Evolutionary conservation across 2,329 filamentous ascomycete genomes (phyloP), one percentile per base, ranked within the genome.

Genomic region (Coniochaeta ligniaria): DNA sequence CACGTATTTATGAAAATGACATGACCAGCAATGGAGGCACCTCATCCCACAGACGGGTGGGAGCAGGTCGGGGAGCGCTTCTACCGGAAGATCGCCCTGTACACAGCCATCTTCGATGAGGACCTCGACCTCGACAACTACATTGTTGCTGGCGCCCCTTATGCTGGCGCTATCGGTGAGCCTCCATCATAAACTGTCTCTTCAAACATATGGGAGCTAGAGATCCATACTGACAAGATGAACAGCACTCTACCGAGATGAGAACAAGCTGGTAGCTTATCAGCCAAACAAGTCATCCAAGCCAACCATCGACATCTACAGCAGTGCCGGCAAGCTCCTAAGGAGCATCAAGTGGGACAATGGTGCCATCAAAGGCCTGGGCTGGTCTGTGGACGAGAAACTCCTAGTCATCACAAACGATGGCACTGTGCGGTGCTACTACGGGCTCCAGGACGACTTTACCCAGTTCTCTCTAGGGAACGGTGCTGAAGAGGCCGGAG

Each of bases 311-410:
- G 92, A 97, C 72, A 87, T 99, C 60, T 97, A 97, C 79, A 96
- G 91, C 71, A 94, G 89, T 73, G 89, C 95, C 12, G 95, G 95
- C 59, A 95, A 92, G 78, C 85, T 92, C 61, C 88, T 99, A 64
- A 88, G 89, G 68, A 86, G 85, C 71, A 92, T 97, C 66, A 85
- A 89, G 72, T 98, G 94, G 93, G 94, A 98, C 68, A 91, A 93
- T 75, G 91, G 91, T 54, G 80, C 87, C 3, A 91, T 99, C 70
- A 90, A 88, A 73, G 92, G 91, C 1, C 81, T 99, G 22, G 95
- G 95, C 36, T 99, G 95, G 95, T 96, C 93, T 22, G 94, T 96
- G 69, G 92, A 97, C 65, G 95, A 99, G 79, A 89, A 90, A 71
- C 82, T 99, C 55, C 79, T 99, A 4, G 89, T 97, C 0, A 87